Evolutionary conservation across 148 eudicot genomes (phyloP).

Genomic region (Bassia scoparia): DNA sequence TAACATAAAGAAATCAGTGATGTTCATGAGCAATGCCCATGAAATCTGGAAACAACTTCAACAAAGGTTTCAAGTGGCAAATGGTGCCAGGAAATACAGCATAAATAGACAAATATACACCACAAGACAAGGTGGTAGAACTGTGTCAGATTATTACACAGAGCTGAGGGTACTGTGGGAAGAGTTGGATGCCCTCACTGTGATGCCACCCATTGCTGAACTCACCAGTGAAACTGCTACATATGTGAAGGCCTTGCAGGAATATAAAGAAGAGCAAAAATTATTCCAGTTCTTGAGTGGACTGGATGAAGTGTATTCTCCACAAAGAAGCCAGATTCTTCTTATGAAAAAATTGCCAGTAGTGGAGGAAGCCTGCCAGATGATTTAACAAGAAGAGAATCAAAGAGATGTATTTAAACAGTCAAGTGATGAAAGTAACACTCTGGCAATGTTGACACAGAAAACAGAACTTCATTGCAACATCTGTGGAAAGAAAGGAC

Average conservation of each 20-base stretch:
- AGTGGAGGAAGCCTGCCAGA: not conserved
- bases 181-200: not conserved
- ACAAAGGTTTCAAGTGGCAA: not conserved
- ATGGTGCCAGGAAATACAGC: conserved; percentile 6
- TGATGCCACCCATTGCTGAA: not conserved
- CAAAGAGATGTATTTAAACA: not conserved
- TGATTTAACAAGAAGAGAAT: not conserved
- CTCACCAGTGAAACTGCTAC: not conserved
- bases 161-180: not conserved
- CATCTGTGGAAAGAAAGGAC: not conserved
- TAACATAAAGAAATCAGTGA: not conserved
- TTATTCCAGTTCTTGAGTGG: conserved; percentile 8
- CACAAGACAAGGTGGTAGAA: not conserved
- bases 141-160: not conserved
- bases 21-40: not conserved
- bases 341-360: not conserved
- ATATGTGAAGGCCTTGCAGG: not conserved
- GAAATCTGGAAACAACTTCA: not conserved
- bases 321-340: not conserved
- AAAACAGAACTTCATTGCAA: too few species aligned
- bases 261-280: not conserved
- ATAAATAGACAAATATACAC: not conserved
- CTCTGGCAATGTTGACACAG: not conserved
- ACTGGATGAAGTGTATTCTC: not conserved
- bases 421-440: accelerated